Evolutionary conservation across 768 basidiomycete genomes (phyloP).

Genomic region (Thelephora ganbajun): DNA sequence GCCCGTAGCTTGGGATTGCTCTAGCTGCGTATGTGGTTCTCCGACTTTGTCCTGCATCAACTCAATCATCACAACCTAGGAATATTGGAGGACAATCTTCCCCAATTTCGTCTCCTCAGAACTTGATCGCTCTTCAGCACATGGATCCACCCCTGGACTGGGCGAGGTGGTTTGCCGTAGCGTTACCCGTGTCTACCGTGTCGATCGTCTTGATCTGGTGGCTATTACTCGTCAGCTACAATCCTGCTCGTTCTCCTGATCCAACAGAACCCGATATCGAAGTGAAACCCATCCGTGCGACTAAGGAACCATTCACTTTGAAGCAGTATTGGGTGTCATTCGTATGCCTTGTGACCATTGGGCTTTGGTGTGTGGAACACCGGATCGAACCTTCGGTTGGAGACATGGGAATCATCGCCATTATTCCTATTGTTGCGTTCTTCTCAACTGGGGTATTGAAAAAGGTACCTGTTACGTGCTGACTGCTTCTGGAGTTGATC

Average conservation of each 20-base stretch:
- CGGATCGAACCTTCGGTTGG: conserved; percentile 64
- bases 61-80: too few relatives aligned
- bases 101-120: conserved; percentile 96
- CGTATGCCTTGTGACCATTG: conserved; percentile 77
- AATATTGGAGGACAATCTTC: conserved; percentile 97
- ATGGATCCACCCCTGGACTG: conserved; percentile 85
- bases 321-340: conserved; percentile 87
- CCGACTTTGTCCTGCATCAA: too few relatives aligned
- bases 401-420: conserved; percentile 96
- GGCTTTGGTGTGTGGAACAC: conserved; percentile 81
- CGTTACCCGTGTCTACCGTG: conserved; percentile 77
- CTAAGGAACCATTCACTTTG: conserved; percentile 63
- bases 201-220: conserved; percentile 90
- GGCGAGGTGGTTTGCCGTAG: conserved; percentile 88
- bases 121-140: conserved; percentile 77
- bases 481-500: not conserved
- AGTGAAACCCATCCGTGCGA: conserved; percentile 75
- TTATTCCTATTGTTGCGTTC: conserved; percentile 86
- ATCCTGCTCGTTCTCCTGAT: conserved; percentile 54
- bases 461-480: conserved; percentile 41
- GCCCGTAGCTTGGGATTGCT: conserved; percentile 75
- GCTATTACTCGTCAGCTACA: conserved; percentile 72
- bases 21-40: conserved; percentile 46
- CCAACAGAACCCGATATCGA: conserved; percentile 58
- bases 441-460: conserved; percentile 88